Evolutionary conservation across 1,284 basidiomycete species (phyloP).

Genomic region (Sanghuangporus baumii): DNA sequence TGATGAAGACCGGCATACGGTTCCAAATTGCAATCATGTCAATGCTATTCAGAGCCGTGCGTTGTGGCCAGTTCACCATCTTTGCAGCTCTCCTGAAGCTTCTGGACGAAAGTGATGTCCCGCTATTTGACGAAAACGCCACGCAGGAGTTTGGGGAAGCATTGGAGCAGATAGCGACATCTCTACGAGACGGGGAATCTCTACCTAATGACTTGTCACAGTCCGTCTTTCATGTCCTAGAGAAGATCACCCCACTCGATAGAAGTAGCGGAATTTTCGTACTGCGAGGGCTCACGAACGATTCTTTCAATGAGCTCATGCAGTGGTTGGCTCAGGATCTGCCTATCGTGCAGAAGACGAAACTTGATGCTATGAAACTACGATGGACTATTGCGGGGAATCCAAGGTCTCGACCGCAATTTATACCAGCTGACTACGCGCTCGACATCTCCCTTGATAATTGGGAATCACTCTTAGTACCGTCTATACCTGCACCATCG

Average conservation of each 20-base stretch:
- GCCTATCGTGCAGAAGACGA: not conserved
- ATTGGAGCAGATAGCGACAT: conserved; percentile 7
- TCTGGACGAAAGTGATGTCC: not conserved
- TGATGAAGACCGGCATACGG: not conserved
- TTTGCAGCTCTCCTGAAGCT: conserved; percentile 1
- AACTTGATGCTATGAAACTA: conserved; percentile 3
- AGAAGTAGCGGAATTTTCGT: conserved; percentile 7
- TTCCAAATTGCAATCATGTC: conserved; percentile 9
- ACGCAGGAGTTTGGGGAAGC: conserved; percentile 15
- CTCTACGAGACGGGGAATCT: not conserved
- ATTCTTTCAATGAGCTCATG: conserved; percentile 7
- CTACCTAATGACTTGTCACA: conserved; percentile 1
- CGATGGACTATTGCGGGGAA: conserved; percentile 9
- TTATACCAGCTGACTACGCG: conserved; percentile 5
- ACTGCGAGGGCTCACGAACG: conserved; percentile 12
- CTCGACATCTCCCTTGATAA: conserved; percentile 23
- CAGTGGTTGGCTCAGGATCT: conserved; percentile 5
- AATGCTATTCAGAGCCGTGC: conserved; percentile 12
- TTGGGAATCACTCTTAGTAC: conserved; percentile 24
- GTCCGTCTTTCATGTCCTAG: conserved; percentile 9
- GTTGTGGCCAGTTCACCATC: conserved; percentile 1
- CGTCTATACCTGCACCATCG: conserved; percentile 22
- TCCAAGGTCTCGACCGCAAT: not conserved
- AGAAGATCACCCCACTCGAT: conserved; percentile 9
- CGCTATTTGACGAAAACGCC: conserved; percentile 6